Base-by-base conservation (phyloP, 345 rosid genomes). In the Murraya koenigii region DNA sequence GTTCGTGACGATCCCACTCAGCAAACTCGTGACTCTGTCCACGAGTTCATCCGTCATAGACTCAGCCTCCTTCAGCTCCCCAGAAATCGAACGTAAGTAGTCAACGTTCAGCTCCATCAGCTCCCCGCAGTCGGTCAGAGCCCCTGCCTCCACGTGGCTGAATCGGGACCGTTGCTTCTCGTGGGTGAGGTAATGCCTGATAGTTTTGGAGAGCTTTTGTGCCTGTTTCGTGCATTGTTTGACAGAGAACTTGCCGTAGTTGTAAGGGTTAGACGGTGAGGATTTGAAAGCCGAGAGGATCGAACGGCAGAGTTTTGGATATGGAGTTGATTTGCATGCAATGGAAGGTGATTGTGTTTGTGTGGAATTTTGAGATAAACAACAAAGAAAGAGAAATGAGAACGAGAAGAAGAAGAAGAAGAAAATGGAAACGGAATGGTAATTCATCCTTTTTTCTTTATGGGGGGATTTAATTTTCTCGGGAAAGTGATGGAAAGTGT, bases 251-350 rank as follows among this genome's bases (percentile, higher is more conserved):
- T 84, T 87, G 44, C 89, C 88, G 80, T 84, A 81, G 79, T 70
- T 75, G 78, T 86, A 89, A 1, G 87, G 86, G 78, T 85, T 82
- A 28, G 88, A 81, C 3, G 90, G 86, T 19, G 89, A 83, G 20
- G 74, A 83, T 41, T 78, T 83, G 72, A 83, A 83, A 13, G 87
- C 78, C 25, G 82, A 78, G 77, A 92, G 87, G 68, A 92, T 83
- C 6, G 90, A 82, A 15, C 91, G 92, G 81, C 97, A 92, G 38
- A 90, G 94, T 49, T 92, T 90, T 0, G 94, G 97, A 77, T 92
- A 88, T 5, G 84, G 88, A 2, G 89, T 86, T 30, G 91, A 78
- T 35, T 83, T 84, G 87, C 97, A 92, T 14, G 87, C 88, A 2
- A 71, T 3, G 25, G 86, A 81, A 64, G 90, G 84, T 11, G 82